These are phyloP conservation scores for Aspergillus alliaceus DNA, from an alignment of 2,329 filamentous ascomycete species.

Conservation along the genomic window DNA sequence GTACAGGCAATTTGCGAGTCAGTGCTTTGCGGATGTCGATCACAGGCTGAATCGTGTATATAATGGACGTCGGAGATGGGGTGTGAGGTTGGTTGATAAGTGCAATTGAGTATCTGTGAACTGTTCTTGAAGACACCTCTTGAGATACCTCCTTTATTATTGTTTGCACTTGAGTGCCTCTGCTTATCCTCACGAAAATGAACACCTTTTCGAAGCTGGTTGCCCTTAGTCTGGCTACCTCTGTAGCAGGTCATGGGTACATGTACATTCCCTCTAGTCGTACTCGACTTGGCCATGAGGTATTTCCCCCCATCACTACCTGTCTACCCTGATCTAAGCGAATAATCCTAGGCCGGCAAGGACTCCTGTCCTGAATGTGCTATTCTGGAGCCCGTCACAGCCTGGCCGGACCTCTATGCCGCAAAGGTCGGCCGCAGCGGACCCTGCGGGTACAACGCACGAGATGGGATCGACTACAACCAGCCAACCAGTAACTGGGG, in stretches of 20 bases:
- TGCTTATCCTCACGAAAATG: not conserved
- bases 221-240: slow-evolving; percentile 11
- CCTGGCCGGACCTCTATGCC: slow-evolving; percentile 51
- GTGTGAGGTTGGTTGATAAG: too few relatives aligned
- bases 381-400: slow-evolving; percentile 53
- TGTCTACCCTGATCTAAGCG: not conserved
- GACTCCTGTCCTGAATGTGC: slow-evolving; percentile 57
- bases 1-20: not conserved
- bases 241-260: slow-evolving; percentile 48
- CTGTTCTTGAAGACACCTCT: not conserved
- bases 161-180: not conserved
- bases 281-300: slow-evolving; percentile 47
- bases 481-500: slow-evolving; percentile 49
- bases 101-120: not conserved
- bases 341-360: slow-evolving; percentile 35
- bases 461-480: slow-evolving; percentile 56
- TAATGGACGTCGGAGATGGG: not conserved
- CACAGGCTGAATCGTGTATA: slow-evolving; percentile 3
- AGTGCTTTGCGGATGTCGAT: not conserved
- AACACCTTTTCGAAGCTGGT: not conserved
- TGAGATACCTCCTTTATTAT: not conserved
- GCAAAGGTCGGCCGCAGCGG: slow-evolving; percentile 51
- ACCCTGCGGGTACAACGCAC: slow-evolving; percentile 56
- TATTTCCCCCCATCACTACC: slow-evolving; percentile 21
- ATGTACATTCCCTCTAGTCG: slow-evolving; percentile 46